A percentile compares a stretch with the other conserved stretches of the same genome.
Conservation (phyloP, 176 grass and related monocot genomes). For the Triticum timopheevii region DNA sequence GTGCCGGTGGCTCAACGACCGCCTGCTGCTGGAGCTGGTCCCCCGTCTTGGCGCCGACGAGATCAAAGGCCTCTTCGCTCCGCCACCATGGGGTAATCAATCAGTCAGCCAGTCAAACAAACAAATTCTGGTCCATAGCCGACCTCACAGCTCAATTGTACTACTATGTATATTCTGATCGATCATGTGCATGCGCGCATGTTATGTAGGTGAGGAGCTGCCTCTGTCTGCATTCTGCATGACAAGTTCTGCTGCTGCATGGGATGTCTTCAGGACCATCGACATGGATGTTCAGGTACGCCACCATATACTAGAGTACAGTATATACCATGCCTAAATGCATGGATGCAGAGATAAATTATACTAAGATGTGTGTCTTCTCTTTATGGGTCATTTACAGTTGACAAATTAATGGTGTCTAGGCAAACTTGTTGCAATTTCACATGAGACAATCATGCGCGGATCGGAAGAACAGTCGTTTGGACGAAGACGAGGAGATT, state of each 20-base stretch:
- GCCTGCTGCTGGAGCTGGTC: conserved; percentile 13
- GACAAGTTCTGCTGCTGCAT: not conserved
- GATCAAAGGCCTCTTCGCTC: conserved; percentile 10
- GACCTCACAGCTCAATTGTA: not conserved
- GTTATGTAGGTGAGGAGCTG: not conserved
- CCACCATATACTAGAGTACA: not conserved
- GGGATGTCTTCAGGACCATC: conserved; percentile 19
- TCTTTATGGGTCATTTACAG: not conserved
- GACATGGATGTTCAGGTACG: conserved; percentile 11
- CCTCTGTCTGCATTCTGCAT: conserved; percentile 11
- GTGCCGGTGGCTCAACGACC: not conserved
- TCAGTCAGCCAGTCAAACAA: not conserved
- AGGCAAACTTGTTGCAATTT: not conserved
- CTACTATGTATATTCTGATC: not conserved
- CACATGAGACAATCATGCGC: not conserved
- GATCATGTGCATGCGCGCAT: not conserved
- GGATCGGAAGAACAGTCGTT: not conserved
- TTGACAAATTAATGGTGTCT: not conserved
- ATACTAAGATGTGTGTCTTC: not conserved
- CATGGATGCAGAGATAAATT: not conserved
- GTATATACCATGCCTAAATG: not conserved
- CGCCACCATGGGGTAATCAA: not conserved
- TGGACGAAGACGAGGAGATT: not conserved
- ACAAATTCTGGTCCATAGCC: not conserved
- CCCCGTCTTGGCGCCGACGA: not conserved